Conservation (phyloP, 2,329 filamentous ascomycete species). For the Penicillium vulpinum region DNA sequence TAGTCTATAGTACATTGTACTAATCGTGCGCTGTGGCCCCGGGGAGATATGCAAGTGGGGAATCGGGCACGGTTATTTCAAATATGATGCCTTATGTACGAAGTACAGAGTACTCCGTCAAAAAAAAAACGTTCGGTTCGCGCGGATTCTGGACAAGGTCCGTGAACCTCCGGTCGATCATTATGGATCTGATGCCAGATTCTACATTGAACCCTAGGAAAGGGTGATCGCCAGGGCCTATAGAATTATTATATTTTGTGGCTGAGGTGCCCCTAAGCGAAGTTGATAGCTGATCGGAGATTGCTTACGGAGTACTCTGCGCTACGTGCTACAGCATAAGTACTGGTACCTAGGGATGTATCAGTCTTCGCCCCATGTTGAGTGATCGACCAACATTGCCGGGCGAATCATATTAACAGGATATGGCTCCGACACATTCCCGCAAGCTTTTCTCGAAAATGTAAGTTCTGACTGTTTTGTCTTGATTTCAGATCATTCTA, state of each 20-base stretch:
- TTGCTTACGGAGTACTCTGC: background rate
- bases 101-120: too few species aligned
- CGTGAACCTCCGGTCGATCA: slow-evolving; percentile 6
- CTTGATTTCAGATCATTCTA: background rate
- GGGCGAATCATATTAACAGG: background rate
- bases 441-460: background rate
- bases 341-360: background rate
- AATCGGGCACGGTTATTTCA: background rate
- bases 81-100: too few species aligned
- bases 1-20: background rate
- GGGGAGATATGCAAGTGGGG: background rate
- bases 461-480: background rate
- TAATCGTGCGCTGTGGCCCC: background rate
- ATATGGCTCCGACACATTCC: background rate
- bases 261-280: background rate
- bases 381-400: background rate
- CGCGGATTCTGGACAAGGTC: slow-evolving; percentile 1
- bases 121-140: too few species aligned
- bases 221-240: too few species aligned
- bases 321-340: too few species aligned
- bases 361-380: background rate
- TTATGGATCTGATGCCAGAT: background rate
- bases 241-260: background rate
- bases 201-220: background rate
- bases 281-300: background rate